Conservation (phyloP, 176 grass and related monocot genomes). For the Cocos nucifera region DNA sequence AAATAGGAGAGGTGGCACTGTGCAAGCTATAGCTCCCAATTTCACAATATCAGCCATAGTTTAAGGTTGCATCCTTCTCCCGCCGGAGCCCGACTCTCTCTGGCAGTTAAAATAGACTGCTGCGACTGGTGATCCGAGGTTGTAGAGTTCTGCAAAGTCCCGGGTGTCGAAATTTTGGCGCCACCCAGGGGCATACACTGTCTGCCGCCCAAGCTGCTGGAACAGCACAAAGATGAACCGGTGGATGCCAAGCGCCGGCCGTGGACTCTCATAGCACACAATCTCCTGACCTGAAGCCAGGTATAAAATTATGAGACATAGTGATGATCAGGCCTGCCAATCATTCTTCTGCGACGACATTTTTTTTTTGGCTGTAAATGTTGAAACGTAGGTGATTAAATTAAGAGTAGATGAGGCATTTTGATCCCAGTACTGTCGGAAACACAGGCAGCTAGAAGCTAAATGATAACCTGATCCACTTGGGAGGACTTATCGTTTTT, state of each 20-base stretch:
- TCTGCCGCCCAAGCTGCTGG: constrained; percentile 44
- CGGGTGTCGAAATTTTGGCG: constrained; percentile 72
- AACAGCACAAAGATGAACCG: constrained; percentile 63
- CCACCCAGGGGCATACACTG: constrained; percentile 46
- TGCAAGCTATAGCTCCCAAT: too few relatives aligned
- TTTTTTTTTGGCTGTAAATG: too few relatives aligned
- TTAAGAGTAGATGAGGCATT: too few relatives aligned
- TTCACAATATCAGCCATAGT: too few relatives aligned
- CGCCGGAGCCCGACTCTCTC: constrained; percentile 64
- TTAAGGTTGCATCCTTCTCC: constrained; percentile 27
- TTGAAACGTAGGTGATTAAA: too few relatives aligned
- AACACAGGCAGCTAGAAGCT: too few relatives aligned
- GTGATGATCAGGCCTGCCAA: too few relatives aligned
- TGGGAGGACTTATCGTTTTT: too few relatives aligned
- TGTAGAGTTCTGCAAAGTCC: constrained; percentile 61
- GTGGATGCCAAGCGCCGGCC: constrained; percentile 56
- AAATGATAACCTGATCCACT: too few relatives aligned
- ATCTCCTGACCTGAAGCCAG: constrained; percentile 41
- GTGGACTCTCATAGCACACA: constrained; percentile 42
- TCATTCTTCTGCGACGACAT: too few relatives aligned
- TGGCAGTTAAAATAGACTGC: constrained; percentile 73
- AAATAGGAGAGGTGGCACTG: too few relatives aligned
- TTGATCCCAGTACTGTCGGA: too few relatives aligned
- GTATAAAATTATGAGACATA: background rate
- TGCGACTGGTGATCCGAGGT: constrained; percentile 46